These are phyloP conservation scores for Gypsophila paniculata DNA, from an alignment of 179 eudicot genomes.

Conservation along the genomic window DNA sequence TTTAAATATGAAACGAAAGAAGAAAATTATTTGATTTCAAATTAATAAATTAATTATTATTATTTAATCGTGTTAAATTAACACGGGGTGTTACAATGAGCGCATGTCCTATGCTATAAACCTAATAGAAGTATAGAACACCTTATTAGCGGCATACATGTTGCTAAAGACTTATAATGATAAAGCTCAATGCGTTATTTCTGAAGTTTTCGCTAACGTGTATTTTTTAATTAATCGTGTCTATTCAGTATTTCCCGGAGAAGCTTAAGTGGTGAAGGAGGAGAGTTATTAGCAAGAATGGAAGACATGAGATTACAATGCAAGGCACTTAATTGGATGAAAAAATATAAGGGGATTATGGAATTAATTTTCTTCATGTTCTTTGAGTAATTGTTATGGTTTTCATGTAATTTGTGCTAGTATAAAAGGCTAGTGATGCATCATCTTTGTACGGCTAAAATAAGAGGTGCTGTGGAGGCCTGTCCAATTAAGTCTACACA, in stretches of 20 bases:
- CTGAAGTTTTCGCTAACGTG: no score
- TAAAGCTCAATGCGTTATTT: no score
- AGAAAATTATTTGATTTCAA: no score
- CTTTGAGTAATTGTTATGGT: not conserved
- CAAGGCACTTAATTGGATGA: not conserved
- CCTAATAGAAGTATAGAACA: no score
- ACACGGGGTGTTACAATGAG: no score
- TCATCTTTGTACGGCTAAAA: slow-evolving; percentile 3
- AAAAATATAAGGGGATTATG: not conserved
- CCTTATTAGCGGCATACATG: no score
- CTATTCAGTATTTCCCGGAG: slow-evolving; percentile 64
- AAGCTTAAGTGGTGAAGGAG: slow-evolving; percentile 68
- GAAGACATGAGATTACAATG: not conserved
- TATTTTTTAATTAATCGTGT: not conserved
- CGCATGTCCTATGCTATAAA: no score
- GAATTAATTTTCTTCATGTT: not conserved
- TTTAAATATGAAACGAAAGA: not conserved
- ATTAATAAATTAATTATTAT: no score
- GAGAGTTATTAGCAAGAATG: not conserved
- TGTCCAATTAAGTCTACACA: not conserved
- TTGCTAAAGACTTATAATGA: no score
- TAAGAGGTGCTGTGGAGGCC: slow-evolving; percentile 13
- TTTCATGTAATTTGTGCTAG: slow-evolving; percentile 1
- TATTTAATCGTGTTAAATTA: no score
- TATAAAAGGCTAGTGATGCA: slow-evolving; percentile 13